Evolutionary conservation across 164 flowering plant genomes (phyloP).

Genomic region (Magnolia changhungtana): DNA sequence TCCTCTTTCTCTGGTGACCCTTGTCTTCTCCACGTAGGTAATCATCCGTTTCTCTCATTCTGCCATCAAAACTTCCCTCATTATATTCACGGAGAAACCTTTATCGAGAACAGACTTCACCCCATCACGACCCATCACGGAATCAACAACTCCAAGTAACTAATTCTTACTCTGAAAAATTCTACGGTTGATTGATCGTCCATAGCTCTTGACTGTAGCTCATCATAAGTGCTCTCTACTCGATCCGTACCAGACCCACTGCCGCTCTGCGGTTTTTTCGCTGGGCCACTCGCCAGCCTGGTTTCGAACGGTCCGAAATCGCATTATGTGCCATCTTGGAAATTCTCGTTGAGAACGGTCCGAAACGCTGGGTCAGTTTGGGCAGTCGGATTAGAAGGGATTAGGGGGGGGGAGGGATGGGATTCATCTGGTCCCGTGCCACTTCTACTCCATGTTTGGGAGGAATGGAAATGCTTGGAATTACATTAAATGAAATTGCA

Average conservation of each 20-base stretch:
- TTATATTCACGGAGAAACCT: slow-evolving; percentile 2
- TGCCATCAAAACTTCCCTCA: not conserved
- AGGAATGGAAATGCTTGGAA: no score
- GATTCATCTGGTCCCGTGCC: no score
- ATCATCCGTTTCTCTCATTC: not conserved
- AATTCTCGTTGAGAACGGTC: slow-evolving; percentile 36
- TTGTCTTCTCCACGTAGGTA: not conserved
- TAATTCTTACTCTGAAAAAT: slow-evolving; percentile 25
- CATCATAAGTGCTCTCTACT: slow-evolving; percentile 36
- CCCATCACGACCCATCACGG: not conserved
- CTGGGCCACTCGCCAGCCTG: slow-evolving; percentile 52
- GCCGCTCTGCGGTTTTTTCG: slow-evolving; percentile 48
- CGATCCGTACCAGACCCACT: slow-evolving; percentile 33
- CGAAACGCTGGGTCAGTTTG: no score
- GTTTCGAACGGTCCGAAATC: slow-evolving; percentile 31
- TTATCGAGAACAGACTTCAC: not conserved
- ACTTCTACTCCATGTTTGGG: no score
- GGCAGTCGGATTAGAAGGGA: no score
- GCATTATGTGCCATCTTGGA: slow-evolving; percentile 41
- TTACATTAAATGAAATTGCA: no score
- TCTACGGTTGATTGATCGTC: slow-evolving; percentile 18
- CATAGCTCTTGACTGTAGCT: slow-evolving; percentile 33
- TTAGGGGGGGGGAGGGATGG: no score
- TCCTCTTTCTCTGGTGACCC: not conserved
- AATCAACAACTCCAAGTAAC: not conserved